phyloP scores from a whole-genome alignment of 106 monocot genomes.

The Dendrobium catenatum region DNA sequence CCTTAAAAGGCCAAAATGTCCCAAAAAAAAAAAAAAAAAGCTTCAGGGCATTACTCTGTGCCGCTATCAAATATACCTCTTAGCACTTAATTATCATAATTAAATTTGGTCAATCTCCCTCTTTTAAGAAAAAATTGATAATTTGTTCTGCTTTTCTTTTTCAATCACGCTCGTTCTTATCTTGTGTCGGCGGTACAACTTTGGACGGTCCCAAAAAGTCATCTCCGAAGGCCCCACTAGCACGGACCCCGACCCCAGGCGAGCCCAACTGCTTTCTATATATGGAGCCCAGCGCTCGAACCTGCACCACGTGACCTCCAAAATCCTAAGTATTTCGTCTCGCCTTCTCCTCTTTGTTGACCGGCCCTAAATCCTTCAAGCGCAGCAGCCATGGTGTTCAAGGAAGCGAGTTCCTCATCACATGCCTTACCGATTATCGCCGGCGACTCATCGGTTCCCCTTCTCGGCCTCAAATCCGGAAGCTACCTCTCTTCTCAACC shows the following conservation, averaged over 20 bases:
- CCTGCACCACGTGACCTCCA: neutral
- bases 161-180: too few species aligned
- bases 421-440: conserved; percentile 6
- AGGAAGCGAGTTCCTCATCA: conserved; percentile 18
- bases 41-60: too few species aligned
- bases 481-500: conserved; percentile 65
- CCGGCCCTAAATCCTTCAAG: neutral
- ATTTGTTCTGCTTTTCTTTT: too few species aligned
- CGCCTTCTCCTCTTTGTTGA: neutral
- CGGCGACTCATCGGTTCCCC: neutral
- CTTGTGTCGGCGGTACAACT: too few species aligned
- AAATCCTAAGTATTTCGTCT: neutral
- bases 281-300: neutral
- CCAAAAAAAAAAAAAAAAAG: too few species aligned
- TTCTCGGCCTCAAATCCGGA: neutral
- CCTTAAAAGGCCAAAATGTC: too few species aligned
- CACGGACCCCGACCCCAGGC: neutral
- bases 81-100: too few species aligned
- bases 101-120: too few species aligned
- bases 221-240: neutral
- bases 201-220: too few species aligned
- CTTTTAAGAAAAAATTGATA: too few species aligned
- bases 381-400: conserved; percentile 11
- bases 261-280: neutral
- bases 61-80: too few species aligned